Conservation (phyloP, 306 rosid genomes). For the Cyamopsis tetragonoloba region DNA sequence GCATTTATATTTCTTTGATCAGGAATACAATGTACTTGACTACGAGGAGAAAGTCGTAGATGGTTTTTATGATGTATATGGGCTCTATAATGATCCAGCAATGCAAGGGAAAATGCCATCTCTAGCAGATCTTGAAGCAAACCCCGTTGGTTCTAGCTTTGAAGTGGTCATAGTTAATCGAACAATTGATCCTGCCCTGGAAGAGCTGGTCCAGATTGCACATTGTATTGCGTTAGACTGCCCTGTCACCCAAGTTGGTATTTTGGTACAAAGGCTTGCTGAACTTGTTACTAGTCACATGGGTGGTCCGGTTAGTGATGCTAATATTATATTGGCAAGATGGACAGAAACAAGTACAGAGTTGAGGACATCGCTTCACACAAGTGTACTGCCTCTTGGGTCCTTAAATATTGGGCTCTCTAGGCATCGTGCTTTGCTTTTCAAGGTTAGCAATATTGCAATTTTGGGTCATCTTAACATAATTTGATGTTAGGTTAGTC, state of each 20-base stretch:
- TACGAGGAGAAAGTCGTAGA: constrained; percentile 85
- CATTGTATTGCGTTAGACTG: constrained; percentile 88
- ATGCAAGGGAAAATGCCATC: constrained; percentile 94
- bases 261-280: constrained; percentile 87
- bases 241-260: constrained; percentile 58
- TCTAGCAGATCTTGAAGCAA: constrained; percentile 66
- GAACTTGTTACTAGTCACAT: constrained; percentile 81
- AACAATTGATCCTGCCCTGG: constrained; percentile 68
- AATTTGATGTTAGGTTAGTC: constrained; percentile 19
- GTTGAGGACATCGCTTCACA: constrained; percentile 71
- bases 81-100: constrained; percentile 57
- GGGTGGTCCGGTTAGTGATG: constrained; percentile 99
- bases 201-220: constrained; percentile 84
- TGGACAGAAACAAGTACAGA: constrained; percentile 91
- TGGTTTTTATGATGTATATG: constrained; percentile 89
- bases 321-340: constrained; percentile 65
- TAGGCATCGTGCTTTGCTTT: constrained; percentile 96
- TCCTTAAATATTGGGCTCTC: constrained; percentile 90
- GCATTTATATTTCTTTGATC: constrained; percentile 26
- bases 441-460: constrained; percentile 61
- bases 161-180: constrained; percentile 84
- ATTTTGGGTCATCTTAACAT: neutral
- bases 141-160: constrained; percentile 58
- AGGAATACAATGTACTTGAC: constrained; percentile 93
- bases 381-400: constrained; percentile 87